Percentiles rank a stretch among this genome's conserved stretches.
These are phyloP conservation scores for Podospora pseudocomata DNA, from an alignment of 495 filamentous ascomycete genomes.

Conservation along the genomic window DNA sequence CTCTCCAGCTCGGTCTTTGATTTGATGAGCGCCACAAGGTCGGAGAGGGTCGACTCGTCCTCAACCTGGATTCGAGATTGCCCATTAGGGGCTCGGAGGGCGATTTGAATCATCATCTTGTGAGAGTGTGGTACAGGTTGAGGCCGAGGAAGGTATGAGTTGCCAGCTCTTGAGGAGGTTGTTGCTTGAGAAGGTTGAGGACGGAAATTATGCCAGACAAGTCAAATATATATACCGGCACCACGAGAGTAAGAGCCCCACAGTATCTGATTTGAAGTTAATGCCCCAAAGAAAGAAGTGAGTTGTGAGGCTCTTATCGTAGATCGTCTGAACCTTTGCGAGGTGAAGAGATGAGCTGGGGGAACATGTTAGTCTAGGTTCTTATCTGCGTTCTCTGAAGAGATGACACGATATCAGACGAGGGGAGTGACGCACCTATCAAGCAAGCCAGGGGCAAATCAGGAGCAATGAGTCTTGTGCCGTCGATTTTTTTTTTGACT, in stretches of 20 bases:
- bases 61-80: slow-evolving; percentile 56
- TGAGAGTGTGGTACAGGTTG: not conserved
- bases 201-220: not conserved
- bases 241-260: not conserved
- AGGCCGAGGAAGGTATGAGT: not conserved
- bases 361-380: not conserved
- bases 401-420: not conserved
- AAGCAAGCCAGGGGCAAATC: not conserved
- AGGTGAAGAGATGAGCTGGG: not conserved
- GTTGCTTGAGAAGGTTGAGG: not conserved
- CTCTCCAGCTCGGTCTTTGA: slow-evolving; percentile 35
- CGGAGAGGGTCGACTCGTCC: slow-evolving; percentile 58
- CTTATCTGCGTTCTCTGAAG: not conserved
- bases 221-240: not conserved
- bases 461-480: not conserved
- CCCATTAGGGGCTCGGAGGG: slow-evolving; percentile 38
- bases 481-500: not conserved
- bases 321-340: not conserved
- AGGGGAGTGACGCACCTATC: not conserved
- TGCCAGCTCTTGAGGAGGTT: not conserved
- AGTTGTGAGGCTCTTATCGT: not conserved
- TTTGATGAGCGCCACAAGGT: slow-evolving; percentile 45
- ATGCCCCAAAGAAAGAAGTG: not conserved
- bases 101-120: slow-evolving; percentile 35
- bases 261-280: not conserved